Evolutionary conservation across 208 protist species (phyloP).

Genomic region (Perkinsela sp.): DNA sequence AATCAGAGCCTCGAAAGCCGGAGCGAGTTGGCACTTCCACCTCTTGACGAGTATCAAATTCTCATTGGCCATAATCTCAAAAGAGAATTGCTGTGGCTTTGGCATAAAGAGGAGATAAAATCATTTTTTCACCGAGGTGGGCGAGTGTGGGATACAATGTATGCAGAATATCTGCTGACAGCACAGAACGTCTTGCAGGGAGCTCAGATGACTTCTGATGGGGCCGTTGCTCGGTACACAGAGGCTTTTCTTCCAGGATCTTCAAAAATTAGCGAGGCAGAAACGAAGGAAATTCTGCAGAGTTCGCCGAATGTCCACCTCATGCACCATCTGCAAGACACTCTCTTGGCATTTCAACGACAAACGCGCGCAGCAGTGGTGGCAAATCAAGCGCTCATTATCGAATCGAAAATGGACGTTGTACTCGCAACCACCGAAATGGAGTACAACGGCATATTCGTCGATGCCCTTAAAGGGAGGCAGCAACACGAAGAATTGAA

Average conservation of each 20-base stretch:
- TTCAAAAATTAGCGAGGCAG: constrained; percentile 46
- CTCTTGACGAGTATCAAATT: constrained; percentile 56
- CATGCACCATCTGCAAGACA: constrained; percentile 58
- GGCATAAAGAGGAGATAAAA: constrained; percentile 36
- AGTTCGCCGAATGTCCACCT: constrained; percentile 38
- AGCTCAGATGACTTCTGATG: too few relatives aligned
- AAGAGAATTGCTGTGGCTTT: constrained; percentile 61
- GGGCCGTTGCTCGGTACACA: too few relatives aligned
- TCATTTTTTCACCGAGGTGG: constrained; percentile 44
- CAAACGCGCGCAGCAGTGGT: constrained; percentile 38
- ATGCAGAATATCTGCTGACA: constrained; percentile 57
- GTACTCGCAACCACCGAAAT: constrained; percentile 65
- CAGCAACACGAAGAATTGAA: constrained; percentile 37
- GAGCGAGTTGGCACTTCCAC: constrained; percentile 32
- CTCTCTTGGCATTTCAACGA: constrained; percentile 59
- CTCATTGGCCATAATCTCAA: constrained; percentile 72
- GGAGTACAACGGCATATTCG: constrained; percentile 69
- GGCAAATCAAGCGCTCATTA: constrained; percentile 46
- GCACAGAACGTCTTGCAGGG: constrained; percentile 54
- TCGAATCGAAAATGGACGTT: constrained; percentile 46
- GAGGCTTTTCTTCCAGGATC: constrained; percentile 49
- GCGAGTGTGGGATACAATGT: constrained; percentile 72
- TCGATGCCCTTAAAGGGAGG: constrained; percentile 43
- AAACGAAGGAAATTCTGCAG: constrained; percentile 62
- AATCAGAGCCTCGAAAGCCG: constrained; percentile 37